These are phyloP conservation scores for Lactuca sativa DNA, from an alignment of 129 eudicot species.

Conservation along the genomic window DNA sequence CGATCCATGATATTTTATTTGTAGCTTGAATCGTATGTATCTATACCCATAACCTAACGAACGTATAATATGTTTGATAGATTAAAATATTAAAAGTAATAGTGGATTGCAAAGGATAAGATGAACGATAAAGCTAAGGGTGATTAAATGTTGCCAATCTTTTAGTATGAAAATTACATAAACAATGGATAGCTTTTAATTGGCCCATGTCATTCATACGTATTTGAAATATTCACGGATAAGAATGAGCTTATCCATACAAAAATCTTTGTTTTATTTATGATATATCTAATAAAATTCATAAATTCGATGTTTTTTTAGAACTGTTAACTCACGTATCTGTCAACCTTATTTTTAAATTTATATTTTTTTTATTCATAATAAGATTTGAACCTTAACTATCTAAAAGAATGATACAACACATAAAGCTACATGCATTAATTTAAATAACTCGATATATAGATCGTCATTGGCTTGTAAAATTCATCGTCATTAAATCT, in stretches of 20 bases:
- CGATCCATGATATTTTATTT: too few species aligned
- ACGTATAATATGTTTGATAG: neutral
- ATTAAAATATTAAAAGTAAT: neutral
- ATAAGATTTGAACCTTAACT: too few species aligned
- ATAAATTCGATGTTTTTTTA: neutral
- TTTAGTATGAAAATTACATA: slow-evolving; percentile 5
- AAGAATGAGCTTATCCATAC: slow-evolving; percentile 23
- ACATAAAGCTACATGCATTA: too few species aligned
- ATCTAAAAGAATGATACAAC: too few species aligned
- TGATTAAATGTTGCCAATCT: neutral
- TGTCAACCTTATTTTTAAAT: too few species aligned
- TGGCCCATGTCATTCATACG: slow-evolving; percentile 31
- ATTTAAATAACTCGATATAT: too few species aligned
- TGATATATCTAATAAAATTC: neutral
- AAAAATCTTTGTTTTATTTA: neutral
- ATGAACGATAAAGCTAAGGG: slow-evolving; percentile 8
- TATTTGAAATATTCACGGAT: slow-evolving; percentile 18
- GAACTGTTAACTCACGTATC: too few species aligned
- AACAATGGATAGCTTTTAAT: slow-evolving; percentile 22
- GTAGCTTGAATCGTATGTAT: too few species aligned
- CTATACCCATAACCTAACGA: neutral
- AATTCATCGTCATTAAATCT: too few species aligned
- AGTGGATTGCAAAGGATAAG: slow-evolving; percentile 14
- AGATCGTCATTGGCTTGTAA: too few species aligned
- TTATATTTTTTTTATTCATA: too few species aligned